Base-by-base conservation (phyloP, 169 alveolate genomes). In the Babesia bovis region DNA sequence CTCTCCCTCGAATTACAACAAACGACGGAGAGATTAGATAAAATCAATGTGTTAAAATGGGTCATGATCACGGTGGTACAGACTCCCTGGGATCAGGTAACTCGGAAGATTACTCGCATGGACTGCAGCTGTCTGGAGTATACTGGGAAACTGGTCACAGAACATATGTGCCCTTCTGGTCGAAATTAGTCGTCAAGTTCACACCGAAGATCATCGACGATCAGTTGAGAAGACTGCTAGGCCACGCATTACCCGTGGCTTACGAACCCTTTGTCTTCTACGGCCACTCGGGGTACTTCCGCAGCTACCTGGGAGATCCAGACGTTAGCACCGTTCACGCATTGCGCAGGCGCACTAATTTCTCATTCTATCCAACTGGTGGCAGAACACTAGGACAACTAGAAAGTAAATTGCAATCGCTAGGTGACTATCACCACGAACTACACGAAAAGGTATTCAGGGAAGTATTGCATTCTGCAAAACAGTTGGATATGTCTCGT, bases 111-210 rank as follows among this genome's bases (percentile, higher is more conserved):
- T 72, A 60, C 57, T 81, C 88, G 21, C 83, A 81, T 61, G 88
- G 88, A 10, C 49, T 81, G 40, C 95, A 91, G 79, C 86, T 84
- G 73, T 87, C 79, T 72, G 88, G 93, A 7, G 90, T 91, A 6
- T 91, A 91, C 86, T 91, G 95, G 95, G 95, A 91, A 72, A 91
- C 95, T 13, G 95, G 95, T 6, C 95, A 91, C 67, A 51, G 95
- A 21, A 90, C 95, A 4, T 91, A 87, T 74, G 82, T 91, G 26
- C 95, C 95, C 3, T 91, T 91, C 67, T 91, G 91, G 85, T 83
- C 90, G 21, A 59, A 82, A 12, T 38, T 87, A 36, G 78, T 84
- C 19, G 92, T 90, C 38, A 90, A 90, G 47, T 91, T 90, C 47
- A 84, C 92, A 2, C 91, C 89, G 50, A 90, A 90, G 58, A 67